Evolutionary conservation across 2,329 filamentous ascomycete species (phyloP).

Genomic region (Calonectria montana): DNA sequence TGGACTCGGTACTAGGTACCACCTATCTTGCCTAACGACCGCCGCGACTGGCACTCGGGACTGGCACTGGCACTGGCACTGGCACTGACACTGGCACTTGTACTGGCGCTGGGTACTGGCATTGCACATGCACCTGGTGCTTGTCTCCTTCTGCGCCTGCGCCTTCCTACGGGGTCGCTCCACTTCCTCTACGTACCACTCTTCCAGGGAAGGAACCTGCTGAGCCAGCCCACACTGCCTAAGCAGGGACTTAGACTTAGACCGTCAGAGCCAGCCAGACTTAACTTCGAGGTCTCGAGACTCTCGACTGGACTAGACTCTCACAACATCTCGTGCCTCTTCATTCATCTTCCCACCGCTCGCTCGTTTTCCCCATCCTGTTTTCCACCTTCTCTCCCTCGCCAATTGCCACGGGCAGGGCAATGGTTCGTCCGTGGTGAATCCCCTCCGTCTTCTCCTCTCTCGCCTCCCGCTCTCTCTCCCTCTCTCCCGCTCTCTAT

Average conservation of each 20-base stretch:
- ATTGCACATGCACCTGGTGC: conserved; percentile 21
- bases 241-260: conserved; percentile 41
- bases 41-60: neutral
- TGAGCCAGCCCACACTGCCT: conserved; percentile 40
- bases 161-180: conserved; percentile 22
- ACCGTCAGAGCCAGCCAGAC: conserved; percentile 38
- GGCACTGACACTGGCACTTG: conserved; percentile 30
- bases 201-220: conserved; percentile 33
- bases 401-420: conserved; percentile 51
- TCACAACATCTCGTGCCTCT: conserved; percentile 42
- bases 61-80: conserved; percentile 13
- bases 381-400: conserved; percentile 27
- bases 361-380: conserved; percentile 37
- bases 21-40: conserved; percentile 28
- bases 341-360: conserved; percentile 35
- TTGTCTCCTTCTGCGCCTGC: conserved; percentile 17
- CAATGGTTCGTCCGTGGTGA: conserved; percentile 54
- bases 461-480: conserved; percentile 28
- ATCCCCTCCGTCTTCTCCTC: conserved; percentile 29
- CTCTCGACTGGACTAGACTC: conserved; percentile 35
- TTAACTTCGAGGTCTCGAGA: conserved; percentile 42
- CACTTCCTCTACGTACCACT: conserved; percentile 26
- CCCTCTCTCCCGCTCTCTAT: too few species aligned
- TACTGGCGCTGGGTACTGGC: conserved; percentile 12
- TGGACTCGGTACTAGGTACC: conserved; percentile 14